Base-by-base conservation (phyloP, 1,284 basidiomycete genomes). In the Rhodotorula sp. region DNA sequence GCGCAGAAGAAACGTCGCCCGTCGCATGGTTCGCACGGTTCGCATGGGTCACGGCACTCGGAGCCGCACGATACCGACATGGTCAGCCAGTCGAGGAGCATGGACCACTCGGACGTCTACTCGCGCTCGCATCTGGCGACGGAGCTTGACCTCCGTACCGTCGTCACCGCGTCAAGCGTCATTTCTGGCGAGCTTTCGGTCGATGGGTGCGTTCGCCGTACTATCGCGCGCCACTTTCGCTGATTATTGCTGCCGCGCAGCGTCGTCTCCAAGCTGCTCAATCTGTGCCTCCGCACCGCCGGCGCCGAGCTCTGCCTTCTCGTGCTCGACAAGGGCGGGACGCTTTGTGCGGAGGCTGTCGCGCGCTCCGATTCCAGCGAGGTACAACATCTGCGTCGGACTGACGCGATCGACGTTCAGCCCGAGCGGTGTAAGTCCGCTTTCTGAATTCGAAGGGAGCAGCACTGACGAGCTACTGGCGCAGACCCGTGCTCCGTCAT, bases 181-280 rank as follows among this genome's bases (percentile, higher is more conserved):
- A 67, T 76, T n/a, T 48, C 39, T 15, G 59, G 64, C 36, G 74
- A 76, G 32, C 53, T 66, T 1, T 66, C 70, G 8, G 70, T 76
- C 9, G 74, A 76, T 15, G 72, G 71, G 67, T 73, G 19, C 59
- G 67, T 29, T 12, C 29, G 2, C 21, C 25, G n/a, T 29, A 1
- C 34, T 46, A 13, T 21, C 15, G 29, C 10, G 17, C 10, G 10
- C 27, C 17, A n/a, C 17, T 17, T 22, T 10, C 1, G 27, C 50
- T 64, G 34, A 67, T 39, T 12, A 1, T 21, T 0, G 0, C n/a
- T 34, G 12, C 17, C 6, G 4, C 13, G 32, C 61, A 70, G 72
- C n/a, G 74, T 76, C 54, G 72, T 76, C 5, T 69, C 72, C 25
- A 76, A 76, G 60, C 72, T 76, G 0, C 67, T 76, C n/a, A 68